Evolutionary conservation across 805 yeast species (phyloP).

Genomic region (Saturnispora diversa): DNA sequence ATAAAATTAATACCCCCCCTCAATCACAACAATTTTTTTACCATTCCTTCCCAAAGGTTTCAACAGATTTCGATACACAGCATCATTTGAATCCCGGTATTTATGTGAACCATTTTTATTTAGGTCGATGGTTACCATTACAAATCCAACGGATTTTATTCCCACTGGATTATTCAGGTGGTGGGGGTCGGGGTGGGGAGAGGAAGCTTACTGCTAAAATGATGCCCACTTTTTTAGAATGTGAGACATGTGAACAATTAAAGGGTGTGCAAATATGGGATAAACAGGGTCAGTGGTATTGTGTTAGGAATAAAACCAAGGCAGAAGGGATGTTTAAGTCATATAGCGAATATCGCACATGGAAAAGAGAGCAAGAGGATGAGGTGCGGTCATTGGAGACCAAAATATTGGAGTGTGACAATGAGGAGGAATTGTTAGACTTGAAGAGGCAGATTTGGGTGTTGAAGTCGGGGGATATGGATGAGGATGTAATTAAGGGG

Average conservation of each 20-base stretch:
- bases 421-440: neutral
- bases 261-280: constrained; percentile 3
- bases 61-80: constrained; percentile 27
- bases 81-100: constrained; percentile 26
- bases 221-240: constrained; percentile 10
- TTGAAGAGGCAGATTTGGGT: neutral
- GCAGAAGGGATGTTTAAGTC: neutral
- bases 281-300: constrained; percentile 1
- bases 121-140: constrained; percentile 30
- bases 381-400: neutral
- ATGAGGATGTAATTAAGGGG: too few relatives aligned
- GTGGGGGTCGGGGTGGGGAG: neutral
- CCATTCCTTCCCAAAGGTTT: constrained; percentile 28
- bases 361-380: neutral
- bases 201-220: constrained; percentile 1
- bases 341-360: neutral
- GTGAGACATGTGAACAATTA: neutral
- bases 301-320: constrained; percentile 2
- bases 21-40: constrained; percentile 25
- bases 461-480: neutral
- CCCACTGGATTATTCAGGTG: constrained; percentile 20
- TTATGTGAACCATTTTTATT: constrained; percentile 27
- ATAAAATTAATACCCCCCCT: constrained; percentile 26
- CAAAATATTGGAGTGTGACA: neutral
- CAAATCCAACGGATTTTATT: constrained; percentile 21